Conservation (phyloP, 2,329 filamentous ascomycete species). For the Trichothecium roseum region DNA sequence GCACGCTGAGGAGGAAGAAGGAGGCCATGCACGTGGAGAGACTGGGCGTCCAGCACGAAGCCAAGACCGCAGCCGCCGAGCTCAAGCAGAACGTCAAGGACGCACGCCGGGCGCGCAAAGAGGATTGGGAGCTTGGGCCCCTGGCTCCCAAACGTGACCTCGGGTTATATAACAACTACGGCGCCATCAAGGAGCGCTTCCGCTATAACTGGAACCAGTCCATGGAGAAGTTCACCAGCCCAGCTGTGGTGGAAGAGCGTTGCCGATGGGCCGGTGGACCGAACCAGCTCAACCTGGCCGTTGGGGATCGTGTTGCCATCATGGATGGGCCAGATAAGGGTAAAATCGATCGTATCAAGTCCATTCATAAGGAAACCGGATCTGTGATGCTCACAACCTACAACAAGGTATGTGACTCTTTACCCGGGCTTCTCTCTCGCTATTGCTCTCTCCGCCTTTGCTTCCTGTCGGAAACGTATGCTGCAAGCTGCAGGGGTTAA, state of each 20-base stretch:
- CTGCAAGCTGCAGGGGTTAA: too few relatives aligned
- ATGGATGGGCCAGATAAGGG: slow-evolving; percentile 70
- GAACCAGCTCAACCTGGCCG: slow-evolving; percentile 49
- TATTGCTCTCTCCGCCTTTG: too few relatives aligned
- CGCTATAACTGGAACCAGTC: slow-evolving; percentile 25
- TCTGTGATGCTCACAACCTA: slow-evolving; percentile 51
- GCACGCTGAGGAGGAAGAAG: slow-evolving; percentile 24
- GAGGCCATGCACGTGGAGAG: slow-evolving; percentile 16
- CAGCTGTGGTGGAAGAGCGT: slow-evolving; percentile 28
- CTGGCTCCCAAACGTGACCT: slow-evolving; percentile 68
- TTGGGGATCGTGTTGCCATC: slow-evolving; percentile 73
- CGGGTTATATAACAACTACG: slow-evolving; percentile 50
- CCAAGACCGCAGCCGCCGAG: slow-evolving; percentile 19
- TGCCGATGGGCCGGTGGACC: slow-evolving; percentile 45
- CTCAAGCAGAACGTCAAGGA: slow-evolving; percentile 24
- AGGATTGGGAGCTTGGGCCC: slow-evolving; percentile 71
- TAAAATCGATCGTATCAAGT: slow-evolving; percentile 64
- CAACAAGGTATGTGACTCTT: slow-evolving; percentile 45
- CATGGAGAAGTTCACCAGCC: slow-evolving; percentile 16
- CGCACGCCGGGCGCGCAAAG: slow-evolving; percentile 44
- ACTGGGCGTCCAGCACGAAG: slow-evolving; percentile 18
- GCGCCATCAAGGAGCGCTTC: slow-evolving; percentile 32
- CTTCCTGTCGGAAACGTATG: too few relatives aligned
- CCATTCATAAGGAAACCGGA: slow-evolving; percentile 43
- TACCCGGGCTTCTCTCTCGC: too few relatives aligned